Base-by-base conservation (phyloP, 345 rosid genomes). In the Rhodomyrtus tomentosa region DNA sequence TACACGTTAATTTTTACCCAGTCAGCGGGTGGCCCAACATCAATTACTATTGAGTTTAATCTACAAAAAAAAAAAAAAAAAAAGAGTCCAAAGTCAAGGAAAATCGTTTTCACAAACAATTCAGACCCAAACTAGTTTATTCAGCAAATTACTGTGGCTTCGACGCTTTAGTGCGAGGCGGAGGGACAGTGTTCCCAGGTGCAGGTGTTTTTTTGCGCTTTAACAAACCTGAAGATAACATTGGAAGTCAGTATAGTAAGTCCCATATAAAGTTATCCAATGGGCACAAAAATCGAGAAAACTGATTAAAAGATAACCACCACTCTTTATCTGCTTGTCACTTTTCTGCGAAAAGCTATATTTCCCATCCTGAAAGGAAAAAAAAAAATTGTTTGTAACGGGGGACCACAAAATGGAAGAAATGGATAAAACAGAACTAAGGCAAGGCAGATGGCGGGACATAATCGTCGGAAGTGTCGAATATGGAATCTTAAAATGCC, bases 1-100 rank as follows among this genome's bases (percentile, higher is more conserved):
- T 89, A 90, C 82, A 93, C 96, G 18, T 91, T 92, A 84, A 92
- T 87, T 92, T 93, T 93, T 87, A 93, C 95, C 96, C 95, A 93
- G 82, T 93, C 94, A 56, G 96, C 96, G 42, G 95, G 94, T 49
- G 92, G 93, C 51, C 96, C 96, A 83, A 90, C 82, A 86, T 92
- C 94, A 80, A 91, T 72, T 80, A 91, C 87, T 86, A 81, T 87
- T 3, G 89, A 82, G 82, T 88, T 92, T 83, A 86, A 84, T 81
- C 95, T 92, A 84, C 81, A 48, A 48, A 48, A 48, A 84, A 83
- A 32, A 85, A 84, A 49, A 82, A 22, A 6, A 20, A 51, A 18
- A 2, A 21, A 24, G n/a, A 21, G 21, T 22, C n/a, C 56, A 54
- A 68, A 68, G 24, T 68, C 76, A 68, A 21, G 24, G 76, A 18